Conservation (phyloP, 805 yeast genomes). For the Metschnikowia anglica region DNA sequence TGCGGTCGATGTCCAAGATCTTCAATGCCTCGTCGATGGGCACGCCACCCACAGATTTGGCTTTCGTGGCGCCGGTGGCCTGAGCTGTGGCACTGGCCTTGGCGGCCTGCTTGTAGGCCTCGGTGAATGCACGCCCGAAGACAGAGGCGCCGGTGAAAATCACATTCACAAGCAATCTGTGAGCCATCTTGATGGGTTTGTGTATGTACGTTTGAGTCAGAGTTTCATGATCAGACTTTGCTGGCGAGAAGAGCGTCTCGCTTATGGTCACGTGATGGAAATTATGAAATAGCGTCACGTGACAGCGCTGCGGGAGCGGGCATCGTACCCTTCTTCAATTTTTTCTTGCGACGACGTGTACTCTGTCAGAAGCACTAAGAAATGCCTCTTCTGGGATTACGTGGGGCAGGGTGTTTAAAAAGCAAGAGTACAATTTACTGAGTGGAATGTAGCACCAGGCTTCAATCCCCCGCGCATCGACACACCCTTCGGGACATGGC, state of each 20-base stretch:
- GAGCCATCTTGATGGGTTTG: constrained; percentile 58
- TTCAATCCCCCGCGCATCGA: constrained; percentile 41
- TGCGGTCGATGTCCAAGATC: constrained; percentile 75
- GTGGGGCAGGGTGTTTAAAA: neutral
- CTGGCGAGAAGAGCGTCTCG: neutral
- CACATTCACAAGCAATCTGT: constrained; percentile 85
- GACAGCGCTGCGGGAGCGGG: too few species aligned
- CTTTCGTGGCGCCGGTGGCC: constrained; percentile 35
- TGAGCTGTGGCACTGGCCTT: constrained; percentile 74
- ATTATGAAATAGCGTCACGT: too few species aligned
- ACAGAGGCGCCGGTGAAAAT: constrained; percentile 93
- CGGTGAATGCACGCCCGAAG: constrained; percentile 93
- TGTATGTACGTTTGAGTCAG: neutral
- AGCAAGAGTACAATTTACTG: constrained; percentile 1
- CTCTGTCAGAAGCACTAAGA: neutral
- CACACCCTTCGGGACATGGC: constrained; percentile 20
- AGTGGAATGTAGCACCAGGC: constrained; percentile 52
- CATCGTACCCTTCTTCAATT: too few species aligned
- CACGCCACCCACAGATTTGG: constrained; percentile 70
- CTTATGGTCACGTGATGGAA: constrained; percentile 6
- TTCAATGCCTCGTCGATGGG: constrained; percentile 87
- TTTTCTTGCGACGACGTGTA: too few species aligned
- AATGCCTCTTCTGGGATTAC: too few species aligned
- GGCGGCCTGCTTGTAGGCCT: constrained; percentile 96
- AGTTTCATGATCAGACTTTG: neutral